phyloP scores from a whole-genome alignment of 78 protist genomes.

The Guillardia theta region DNA sequence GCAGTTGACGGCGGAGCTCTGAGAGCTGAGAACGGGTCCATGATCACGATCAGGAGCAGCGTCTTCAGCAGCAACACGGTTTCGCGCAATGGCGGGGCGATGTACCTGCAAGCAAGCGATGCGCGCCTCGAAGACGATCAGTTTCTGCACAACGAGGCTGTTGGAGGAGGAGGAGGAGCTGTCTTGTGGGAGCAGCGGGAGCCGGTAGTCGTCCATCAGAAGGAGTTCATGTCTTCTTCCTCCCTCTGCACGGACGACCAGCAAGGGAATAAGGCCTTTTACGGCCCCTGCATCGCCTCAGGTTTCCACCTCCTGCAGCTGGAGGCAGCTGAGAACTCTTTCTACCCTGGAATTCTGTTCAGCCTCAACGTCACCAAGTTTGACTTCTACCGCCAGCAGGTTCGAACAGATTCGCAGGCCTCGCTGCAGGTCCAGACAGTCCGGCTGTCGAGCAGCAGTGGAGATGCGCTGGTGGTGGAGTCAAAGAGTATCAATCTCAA shows the following conservation, averaged over 20 bases:
- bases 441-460: not conserved
- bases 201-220: not conserved
- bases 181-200: not conserved
- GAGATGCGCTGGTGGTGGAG: not conserved
- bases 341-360: not conserved
- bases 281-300: not conserved
- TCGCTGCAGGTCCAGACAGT: not conserved
- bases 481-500: not conserved
- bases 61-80: no score
- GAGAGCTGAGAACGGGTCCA: no score
- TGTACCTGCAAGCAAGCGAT: not conserved
- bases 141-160: not conserved
- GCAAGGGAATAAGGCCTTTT: not conserved
- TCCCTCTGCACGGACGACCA: not conserved
- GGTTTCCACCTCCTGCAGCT: not conserved
- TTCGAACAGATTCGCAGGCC: not conserved
- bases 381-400: not conserved
- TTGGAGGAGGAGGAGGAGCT: not conserved
- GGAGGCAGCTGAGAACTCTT: not conserved
- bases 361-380: not conserved
- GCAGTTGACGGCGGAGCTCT: no score
- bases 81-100: not conserved
- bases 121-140: no score
- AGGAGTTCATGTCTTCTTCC: not conserved
- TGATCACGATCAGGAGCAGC: no score